These are phyloP conservation scores for Eucommia ulmoides DNA, from an alignment of 257 asterid species.

Conservation along the genomic window DNA sequence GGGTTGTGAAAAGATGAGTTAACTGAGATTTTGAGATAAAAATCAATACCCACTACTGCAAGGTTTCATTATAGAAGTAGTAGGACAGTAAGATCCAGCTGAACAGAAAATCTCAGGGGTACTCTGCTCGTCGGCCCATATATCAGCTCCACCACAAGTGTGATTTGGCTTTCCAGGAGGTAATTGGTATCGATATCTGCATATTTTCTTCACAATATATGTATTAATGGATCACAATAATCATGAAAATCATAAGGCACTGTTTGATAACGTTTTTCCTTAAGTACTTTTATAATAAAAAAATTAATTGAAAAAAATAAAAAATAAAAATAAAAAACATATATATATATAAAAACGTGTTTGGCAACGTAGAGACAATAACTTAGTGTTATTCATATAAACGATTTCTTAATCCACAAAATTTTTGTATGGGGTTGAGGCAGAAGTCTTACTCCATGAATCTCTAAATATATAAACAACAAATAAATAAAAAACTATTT, in stretches of 20 bases:
- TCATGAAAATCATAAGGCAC: conserved; percentile 6
- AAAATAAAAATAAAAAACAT: too few relatives aligned
- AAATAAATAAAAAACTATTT: too few relatives aligned
- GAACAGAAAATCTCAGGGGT: conserved; percentile 75
- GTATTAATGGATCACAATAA: conserved; percentile 23
- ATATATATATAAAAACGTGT: too few relatives aligned
- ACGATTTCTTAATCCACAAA: too few relatives aligned
- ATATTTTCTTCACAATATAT: conserved; percentile 20
- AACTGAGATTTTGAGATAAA: conserved; percentile 9
- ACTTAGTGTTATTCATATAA: too few relatives aligned
- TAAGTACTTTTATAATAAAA: too few relatives aligned
- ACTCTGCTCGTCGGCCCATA: conserved; percentile 66
- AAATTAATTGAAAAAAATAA: too few relatives aligned
- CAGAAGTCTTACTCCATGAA: too few relatives aligned
- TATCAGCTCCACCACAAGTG: conserved; percentile 88
- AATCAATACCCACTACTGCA: conserved; percentile 59
- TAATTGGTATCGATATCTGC: conserved; percentile 74
- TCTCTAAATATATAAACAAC: too few relatives aligned
- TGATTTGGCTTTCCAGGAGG: conserved; percentile 82
- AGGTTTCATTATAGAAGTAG: conserved; percentile 46
- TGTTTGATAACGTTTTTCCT: too few relatives aligned
- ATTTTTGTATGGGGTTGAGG: too few relatives aligned
- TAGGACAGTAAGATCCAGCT: conserved; percentile 88
- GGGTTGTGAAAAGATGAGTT: neutral
- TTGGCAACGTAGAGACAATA: too few relatives aligned